A percentile compares a stretch with the other conserved stretches of the same genome.
Evolutionary conservation across 306 rosid genomes (phyloP).

Genomic region (Quercus rubra): DNA sequence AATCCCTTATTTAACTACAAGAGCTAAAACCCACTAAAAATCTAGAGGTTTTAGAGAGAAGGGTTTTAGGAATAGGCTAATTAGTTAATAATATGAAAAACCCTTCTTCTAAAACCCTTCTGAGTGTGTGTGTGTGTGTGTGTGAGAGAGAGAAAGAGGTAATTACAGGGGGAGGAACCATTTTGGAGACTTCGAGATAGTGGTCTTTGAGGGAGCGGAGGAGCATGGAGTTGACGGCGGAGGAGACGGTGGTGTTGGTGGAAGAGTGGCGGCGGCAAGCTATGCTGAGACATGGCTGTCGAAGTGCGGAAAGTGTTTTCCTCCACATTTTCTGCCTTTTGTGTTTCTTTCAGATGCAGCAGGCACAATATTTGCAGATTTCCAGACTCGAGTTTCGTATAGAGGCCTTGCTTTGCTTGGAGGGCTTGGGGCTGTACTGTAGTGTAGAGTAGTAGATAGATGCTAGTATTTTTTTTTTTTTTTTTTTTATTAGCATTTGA

Average conservation of each 20-base stretch:
- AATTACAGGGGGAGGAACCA: conserved; percentile 80
- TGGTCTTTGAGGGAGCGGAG: conserved; percentile 92
- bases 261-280: conserved; percentile 18
- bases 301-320: conserved; percentile 41
- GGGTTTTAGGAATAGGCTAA: background rate
- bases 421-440: too few relatives aligned
- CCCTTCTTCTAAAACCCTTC: conserved; percentile 18
- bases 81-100: background rate
- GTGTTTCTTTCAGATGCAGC: too few relatives aligned
- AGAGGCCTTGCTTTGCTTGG: too few relatives aligned
- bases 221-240: conserved; percentile 69
- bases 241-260: conserved; percentile 34
- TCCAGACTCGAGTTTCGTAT: too few relatives aligned
- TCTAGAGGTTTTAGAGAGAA: too few relatives aligned
- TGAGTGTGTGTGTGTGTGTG: too few relatives aligned
- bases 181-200: conserved; percentile 75
- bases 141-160: background rate
- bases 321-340: conserved; percentile 45
- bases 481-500: too few relatives aligned
- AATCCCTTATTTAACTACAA: too few relatives aligned
- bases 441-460: too few relatives aligned
- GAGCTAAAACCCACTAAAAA: too few relatives aligned
- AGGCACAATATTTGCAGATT: too few relatives aligned
- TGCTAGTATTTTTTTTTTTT: too few relatives aligned
- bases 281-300: conserved; percentile 15